Conservation (phyloP, 2,329 filamentous ascomycete genomes). For the Botrytis elliptica region DNA sequence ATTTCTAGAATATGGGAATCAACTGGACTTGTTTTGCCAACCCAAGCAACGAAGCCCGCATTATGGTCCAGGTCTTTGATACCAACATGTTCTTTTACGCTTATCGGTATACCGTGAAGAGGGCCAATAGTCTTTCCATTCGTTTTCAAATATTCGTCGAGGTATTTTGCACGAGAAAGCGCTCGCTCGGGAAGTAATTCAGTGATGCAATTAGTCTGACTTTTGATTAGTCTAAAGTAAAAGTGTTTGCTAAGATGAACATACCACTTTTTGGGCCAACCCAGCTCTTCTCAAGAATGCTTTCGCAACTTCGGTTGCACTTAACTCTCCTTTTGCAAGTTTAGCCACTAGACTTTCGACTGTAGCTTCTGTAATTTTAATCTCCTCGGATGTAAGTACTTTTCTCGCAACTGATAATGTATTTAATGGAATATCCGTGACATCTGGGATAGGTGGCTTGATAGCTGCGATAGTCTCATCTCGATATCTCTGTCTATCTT, state of each 20-base stretch:
- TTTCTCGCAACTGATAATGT: slow-evolving; percentile 47
- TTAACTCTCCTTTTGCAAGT: slow-evolving; percentile 47
- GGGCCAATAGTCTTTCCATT: slow-evolving; percentile 40
- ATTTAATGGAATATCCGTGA: slow-evolving; percentile 44
- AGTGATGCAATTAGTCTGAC: slow-evolving; percentile 48
- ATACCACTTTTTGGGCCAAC: slow-evolving; percentile 50
- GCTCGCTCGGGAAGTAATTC: slow-evolving; percentile 43
- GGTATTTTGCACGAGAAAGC: slow-evolving; percentile 37
- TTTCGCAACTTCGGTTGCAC: slow-evolving; percentile 46
- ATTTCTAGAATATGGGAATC: slow-evolving; percentile 50
- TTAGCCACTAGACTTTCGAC: slow-evolving; percentile 48
- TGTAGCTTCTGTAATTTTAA: slow-evolving; percentile 49
- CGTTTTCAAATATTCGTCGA: slow-evolving; percentile 39
- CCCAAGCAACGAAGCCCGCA: slow-evolving; percentile 50
- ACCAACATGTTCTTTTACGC: slow-evolving; percentile 52
- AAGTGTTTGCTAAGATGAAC: background rate
- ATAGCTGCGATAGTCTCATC: slow-evolving; percentile 46
- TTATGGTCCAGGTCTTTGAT: slow-evolving; percentile 50
- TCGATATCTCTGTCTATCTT: slow-evolving; percentile 47
- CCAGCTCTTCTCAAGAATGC: slow-evolving; percentile 56
- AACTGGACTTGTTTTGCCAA: slow-evolving; percentile 45
- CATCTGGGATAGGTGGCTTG: slow-evolving; percentile 42
- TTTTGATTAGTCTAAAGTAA: background rate
- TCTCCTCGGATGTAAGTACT: slow-evolving; percentile 47
- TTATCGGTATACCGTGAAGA: slow-evolving; percentile 50